These are phyloP conservation scores for Lophiotrema nucula DNA, from an alignment of 495 filamentous ascomycete genomes.

Conservation along the genomic window DNA sequence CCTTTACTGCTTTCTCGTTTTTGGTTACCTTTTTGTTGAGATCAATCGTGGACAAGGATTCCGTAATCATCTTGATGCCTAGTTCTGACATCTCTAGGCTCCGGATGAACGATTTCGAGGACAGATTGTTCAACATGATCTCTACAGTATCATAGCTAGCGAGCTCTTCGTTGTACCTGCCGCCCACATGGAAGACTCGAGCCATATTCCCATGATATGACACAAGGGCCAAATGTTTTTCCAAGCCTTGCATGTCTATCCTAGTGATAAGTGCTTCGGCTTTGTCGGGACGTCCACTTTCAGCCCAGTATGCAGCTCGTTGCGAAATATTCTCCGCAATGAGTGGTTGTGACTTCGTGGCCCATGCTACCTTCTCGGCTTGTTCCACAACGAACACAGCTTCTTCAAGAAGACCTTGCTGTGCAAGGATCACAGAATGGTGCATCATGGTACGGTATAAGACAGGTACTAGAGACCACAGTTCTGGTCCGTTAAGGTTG, in stretches of 20 bases:
- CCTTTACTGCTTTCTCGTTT: conserved; percentile 9
- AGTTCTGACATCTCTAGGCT: conserved; percentile 3
- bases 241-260: background rate
- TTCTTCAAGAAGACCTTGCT: conserved; percentile 84
- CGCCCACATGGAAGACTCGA: conserved; percentile 6
- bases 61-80: conserved; percentile 4
- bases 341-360: conserved; percentile 61
- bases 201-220: conserved; percentile 15
- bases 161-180: conserved; percentile 35
- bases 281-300: conserved; percentile 60
- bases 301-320: conserved; percentile 63
- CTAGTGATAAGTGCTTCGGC: conserved; percentile 45
- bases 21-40: background rate
- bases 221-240: conserved; percentile 14
- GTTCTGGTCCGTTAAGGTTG: conserved; percentile 58
- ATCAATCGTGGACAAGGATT: conserved; percentile 9
- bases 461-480: conserved; percentile 76
- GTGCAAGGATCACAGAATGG: conserved; percentile 71
- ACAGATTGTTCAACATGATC: conserved; percentile 13
- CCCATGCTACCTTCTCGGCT: conserved; percentile 72
- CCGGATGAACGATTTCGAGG: conserved; percentile 10
- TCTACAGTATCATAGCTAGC: conserved; percentile 38
- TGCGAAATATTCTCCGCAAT: conserved; percentile 54
- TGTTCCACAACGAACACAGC: conserved; percentile 87
- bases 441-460: conserved; percentile 68